Evolutionary conservation across 441 rosid species (phyloP).

Genomic region (Oxalis stricta): DNA sequence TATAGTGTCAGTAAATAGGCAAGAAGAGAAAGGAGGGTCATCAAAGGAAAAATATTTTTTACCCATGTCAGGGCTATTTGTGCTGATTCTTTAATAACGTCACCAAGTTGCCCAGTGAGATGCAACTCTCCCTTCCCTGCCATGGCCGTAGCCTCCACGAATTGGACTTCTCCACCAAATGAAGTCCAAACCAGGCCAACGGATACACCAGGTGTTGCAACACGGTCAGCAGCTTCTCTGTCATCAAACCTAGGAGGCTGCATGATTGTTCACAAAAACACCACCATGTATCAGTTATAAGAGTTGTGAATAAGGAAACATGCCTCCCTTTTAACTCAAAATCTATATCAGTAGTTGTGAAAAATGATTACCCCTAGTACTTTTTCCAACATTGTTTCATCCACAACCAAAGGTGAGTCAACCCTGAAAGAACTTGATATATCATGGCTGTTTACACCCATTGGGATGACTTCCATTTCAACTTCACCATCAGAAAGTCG

Average conservation of each 20-base stretch:
- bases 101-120: constrained; percentile 98
- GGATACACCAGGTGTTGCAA: constrained; percentile 80
- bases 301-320: constrained; percentile 2
- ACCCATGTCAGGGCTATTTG: constrained; percentile 98
- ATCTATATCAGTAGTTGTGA: too few species aligned
- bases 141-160: constrained; percentile 88
- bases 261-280: constrained; percentile 17
- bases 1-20: too few species aligned
- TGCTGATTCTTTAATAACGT: constrained; percentile 97
- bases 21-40: too few species aligned
- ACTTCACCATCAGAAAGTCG: constrained; percentile 92
- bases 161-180: constrained; percentile 97
- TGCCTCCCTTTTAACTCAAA: too few species aligned
- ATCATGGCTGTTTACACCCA: constrained; percentile 72
- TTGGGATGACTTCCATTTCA: constrained; percentile 96
- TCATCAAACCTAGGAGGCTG: constrained; percentile 97
- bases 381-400: constrained; percentile 86
- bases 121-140: constrained; percentile 86
- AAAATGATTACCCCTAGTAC: constrained; percentile 57
- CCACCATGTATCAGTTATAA: constrained; percentile 1
- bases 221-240: constrained; percentile 84
- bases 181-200: constrained; percentile 98
- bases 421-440: constrained; percentile 52
- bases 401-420: constrained; percentile 63
- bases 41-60: too few species aligned